Evolutionary conservation across 352 stramenopile genomes (phyloP).

Genomic region (Pythium angustatum): DNA sequence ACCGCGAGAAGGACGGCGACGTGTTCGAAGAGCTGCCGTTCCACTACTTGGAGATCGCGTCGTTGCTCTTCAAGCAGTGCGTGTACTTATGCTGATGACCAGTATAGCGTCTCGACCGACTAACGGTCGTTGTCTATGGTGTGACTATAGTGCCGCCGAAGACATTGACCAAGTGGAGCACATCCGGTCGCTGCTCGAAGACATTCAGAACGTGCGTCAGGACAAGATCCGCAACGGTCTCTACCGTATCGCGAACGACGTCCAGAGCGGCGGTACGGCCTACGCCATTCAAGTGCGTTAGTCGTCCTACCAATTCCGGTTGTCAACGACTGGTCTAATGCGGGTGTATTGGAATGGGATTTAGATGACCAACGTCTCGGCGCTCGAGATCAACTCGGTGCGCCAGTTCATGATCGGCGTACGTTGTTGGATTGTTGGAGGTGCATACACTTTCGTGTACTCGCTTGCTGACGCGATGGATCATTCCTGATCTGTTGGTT

Average conservation of each 20-base stretch:
- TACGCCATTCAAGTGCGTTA: conserved; percentile 66
- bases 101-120: no score
- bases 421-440: conserved; percentile 9
- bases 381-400: conserved; percentile 87
- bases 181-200: conserved; percentile 78
- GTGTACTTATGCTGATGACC: no score
- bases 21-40: conserved; percentile 82
- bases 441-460: background rate
- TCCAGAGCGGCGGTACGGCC: conserved; percentile 69
- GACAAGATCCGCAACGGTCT: conserved; percentile 90
- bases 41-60: conserved; percentile 87
- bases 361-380: conserved; percentile 88
- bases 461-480: background rate
- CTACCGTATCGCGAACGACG: conserved; percentile 74
- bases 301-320: no score
- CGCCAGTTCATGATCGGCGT: conserved; percentile 87
- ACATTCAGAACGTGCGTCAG: conserved; percentile 88
- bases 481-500: background rate
- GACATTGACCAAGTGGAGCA: conserved; percentile 86
- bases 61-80: conserved; percentile 83
- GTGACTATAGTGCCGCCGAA: conserved; percentile 66
- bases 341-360: background rate
- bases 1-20: conserved; percentile 74
- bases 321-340: background rate
- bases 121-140: background rate